These are phyloP conservation scores for Mycena polygramma DNA, from an alignment of 768 basidiomycete genomes.

Conservation along the genomic window DNA sequence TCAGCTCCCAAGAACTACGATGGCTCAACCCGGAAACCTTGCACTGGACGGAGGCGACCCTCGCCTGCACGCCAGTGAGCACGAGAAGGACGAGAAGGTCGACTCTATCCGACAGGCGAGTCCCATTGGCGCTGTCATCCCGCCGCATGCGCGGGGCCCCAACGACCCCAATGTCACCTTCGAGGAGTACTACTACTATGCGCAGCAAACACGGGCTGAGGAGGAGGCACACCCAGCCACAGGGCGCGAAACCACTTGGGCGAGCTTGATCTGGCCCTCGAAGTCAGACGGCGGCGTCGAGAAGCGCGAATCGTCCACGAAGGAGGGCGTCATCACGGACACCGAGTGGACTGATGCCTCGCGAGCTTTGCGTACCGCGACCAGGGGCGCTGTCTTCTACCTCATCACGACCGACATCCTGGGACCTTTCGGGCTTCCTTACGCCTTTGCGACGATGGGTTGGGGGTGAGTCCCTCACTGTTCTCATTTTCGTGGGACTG, in stretches of 20 bases:
- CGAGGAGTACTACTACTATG: conserved; percentile 27
- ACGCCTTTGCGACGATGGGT: conserved; percentile 24
- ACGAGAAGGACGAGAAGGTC: conserved; percentile 21
- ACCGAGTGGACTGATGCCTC: conserved; percentile 22
- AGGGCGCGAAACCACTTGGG: conserved; percentile 14
- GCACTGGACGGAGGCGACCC: conserved; percentile 21
- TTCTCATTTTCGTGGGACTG: background rate
- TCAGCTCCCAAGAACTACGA: background rate
- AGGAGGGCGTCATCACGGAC: conserved; percentile 13
- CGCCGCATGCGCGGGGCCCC: conserved; percentile 12
- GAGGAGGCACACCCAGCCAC: conserved; percentile 7
- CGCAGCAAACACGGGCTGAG: conserved; percentile 20
- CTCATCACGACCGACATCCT: conserved; percentile 28
- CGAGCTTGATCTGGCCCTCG: conserved; percentile 19
- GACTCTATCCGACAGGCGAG: background rate
- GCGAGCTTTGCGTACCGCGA: conserved; percentile 25
- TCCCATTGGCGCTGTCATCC: conserved; percentile 3
- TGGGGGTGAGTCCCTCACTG: conserved; percentile 16
- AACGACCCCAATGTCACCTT: conserved; percentile 18
- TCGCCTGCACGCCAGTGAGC: conserved; percentile 8
- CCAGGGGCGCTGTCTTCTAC: conserved; percentile 26
- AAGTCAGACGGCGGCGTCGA: conserved; percentile 25
- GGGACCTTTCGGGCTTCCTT: conserved; percentile 25
- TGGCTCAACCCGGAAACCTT: conserved; percentile 21
- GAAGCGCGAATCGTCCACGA: conserved; percentile 6